Evolutionary conservation across 108 stramenopile genomes (phyloP).

Genomic region (Discostella pseudostelligera): DNA sequence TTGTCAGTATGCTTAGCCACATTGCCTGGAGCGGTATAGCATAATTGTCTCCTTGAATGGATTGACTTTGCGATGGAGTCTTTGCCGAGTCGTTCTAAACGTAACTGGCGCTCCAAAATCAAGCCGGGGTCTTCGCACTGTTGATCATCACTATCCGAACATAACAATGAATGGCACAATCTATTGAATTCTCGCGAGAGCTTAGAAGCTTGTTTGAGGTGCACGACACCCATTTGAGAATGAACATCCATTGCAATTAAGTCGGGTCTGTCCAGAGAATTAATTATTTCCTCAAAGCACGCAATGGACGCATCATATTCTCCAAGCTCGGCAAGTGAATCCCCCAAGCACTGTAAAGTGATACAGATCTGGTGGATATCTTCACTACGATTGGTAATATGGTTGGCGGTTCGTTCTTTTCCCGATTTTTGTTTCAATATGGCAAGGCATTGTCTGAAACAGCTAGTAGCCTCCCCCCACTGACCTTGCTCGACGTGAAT

Average conservation of each 20-base stretch:
- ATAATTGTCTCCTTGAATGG: conserved; percentile 20
- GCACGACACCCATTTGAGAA: conserved; percentile 33
- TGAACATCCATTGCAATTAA: conserved; percentile 17
- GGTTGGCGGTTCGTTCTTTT: conserved; percentile 36
- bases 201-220: conserved; percentile 34
- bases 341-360: conserved; percentile 36
- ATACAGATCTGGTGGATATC: conserved; percentile 14
- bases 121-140: conserved; percentile 20
- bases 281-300: conserved; percentile 37
- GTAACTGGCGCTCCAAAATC: conserved; percentile 18
- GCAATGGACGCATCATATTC: conserved; percentile 44
- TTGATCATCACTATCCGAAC: conserved; percentile 19
- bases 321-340: conserved; percentile 31
- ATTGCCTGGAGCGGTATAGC: conserved; percentile 13
- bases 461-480: conserved; percentile 50
- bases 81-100: conserved; percentile 28
- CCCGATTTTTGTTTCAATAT: conserved; percentile 43
- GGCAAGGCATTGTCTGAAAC: conserved; percentile 45
- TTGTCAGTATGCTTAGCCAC: not conserved
- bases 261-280: conserved; percentile 15
- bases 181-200: conserved; percentile 26
- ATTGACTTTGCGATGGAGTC: conserved; percentile 39
- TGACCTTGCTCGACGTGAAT: conserved; percentile 50
- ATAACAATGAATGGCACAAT: conserved; percentile 31
- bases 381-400: not conserved